Conservation (phyloP, 805 yeast species). For the Cyberlindnera nakhonratchasimensis region DNA sequence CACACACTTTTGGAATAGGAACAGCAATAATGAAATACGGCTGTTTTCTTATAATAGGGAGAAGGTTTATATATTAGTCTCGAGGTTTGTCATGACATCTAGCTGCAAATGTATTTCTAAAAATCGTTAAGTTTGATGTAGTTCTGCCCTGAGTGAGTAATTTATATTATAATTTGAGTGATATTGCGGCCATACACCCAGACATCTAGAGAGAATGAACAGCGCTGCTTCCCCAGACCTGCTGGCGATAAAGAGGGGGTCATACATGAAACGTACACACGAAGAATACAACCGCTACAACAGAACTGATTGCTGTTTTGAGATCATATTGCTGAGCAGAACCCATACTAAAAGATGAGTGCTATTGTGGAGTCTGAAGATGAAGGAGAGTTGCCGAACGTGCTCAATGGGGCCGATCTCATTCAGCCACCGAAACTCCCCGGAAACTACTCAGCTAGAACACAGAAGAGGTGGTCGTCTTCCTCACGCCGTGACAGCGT, state of each 20-base stretch:
- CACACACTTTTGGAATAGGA: conserved; percentile 1
- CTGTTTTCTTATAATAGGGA: conserved; percentile 6
- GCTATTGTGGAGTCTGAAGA: conserved; percentile 32
- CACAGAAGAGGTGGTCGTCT: conserved; percentile 46
- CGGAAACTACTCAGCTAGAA: conserved; percentile 56
- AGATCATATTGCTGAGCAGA: too few relatives aligned
- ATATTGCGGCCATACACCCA: background rate
- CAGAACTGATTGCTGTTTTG: too few relatives aligned
- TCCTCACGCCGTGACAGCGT: conserved; percentile 16
- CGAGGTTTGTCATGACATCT: conserved; percentile 11
- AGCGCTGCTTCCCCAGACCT: background rate
- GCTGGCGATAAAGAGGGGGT: background rate
- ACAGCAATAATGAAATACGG: conserved; percentile 7
- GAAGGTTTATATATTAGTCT: conserved; percentile 8
- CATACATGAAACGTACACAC: background rate
- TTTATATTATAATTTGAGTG: background rate
- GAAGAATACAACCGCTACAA: background rate
- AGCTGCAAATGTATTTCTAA: conserved; percentile 15
- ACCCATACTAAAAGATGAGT: conserved; percentile 24
- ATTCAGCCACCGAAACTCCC: conserved; percentile 42
- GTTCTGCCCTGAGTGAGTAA: background rate
- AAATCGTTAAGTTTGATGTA: conserved; percentile 1
- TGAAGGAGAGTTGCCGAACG: conserved; percentile 23
- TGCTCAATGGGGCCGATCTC: conserved; percentile 26
- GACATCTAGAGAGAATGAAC: background rate